Conservation (phyloP, 306 rosid species). For the Cicer chorassanicum region DNA sequence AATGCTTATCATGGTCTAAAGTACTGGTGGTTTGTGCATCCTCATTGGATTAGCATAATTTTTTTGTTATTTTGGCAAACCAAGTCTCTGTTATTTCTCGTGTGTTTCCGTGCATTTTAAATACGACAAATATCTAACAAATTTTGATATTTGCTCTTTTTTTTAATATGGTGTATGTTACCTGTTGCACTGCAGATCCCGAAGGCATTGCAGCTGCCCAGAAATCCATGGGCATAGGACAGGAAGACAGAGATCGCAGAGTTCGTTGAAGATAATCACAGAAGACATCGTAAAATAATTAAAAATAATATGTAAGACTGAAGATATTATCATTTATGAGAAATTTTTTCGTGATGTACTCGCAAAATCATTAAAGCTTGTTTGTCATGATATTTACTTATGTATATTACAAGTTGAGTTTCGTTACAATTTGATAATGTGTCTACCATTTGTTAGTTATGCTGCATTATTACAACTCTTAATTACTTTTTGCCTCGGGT, state of each 20-base stretch:
- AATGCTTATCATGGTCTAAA: conserved; percentile 1
- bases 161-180: conserved; percentile 32
- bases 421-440: conserved; percentile 10
- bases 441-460: not conserved
- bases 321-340: conserved; percentile 13
- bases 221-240: conserved; percentile 88
- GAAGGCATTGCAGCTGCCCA: conserved; percentile 93
- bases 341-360: not conserved
- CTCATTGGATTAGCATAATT: not conserved
- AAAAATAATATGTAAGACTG: not conserved
- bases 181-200: conserved; percentile 66
- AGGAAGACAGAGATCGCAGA: conserved; percentile 78
- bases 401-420: conserved; percentile 12
- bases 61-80: conserved; percentile 7
- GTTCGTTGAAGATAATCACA: conserved; percentile 55
- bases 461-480: not conserved
- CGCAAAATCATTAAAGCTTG: not conserved
- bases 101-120: conserved; percentile 22
- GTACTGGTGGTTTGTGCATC: not conserved
- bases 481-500: not conserved
- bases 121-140: conserved; percentile 3
- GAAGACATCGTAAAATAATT: not conserved
- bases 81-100: conserved; percentile 7
- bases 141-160: conserved; percentile 5
- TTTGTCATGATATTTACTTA: not conserved